These are phyloP conservation scores for Dioscorea alata DNA, from an alignment of 106 monocot species.

Conservation along the genomic window DNA sequence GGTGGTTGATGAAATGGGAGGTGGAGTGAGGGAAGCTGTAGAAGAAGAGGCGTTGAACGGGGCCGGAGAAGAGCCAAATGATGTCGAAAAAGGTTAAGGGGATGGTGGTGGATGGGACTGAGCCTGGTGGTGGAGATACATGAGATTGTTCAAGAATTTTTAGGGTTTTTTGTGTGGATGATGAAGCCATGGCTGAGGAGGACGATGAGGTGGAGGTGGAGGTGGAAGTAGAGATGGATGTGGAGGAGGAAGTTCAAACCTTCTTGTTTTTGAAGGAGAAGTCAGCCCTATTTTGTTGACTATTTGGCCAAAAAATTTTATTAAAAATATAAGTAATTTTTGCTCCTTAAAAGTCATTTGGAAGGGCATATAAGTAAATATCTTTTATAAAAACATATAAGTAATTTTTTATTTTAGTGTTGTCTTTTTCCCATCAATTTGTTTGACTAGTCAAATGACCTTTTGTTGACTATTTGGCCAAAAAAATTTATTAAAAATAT, in stretches of 20 bases:
- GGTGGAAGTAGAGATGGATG: neutral
- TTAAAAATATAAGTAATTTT: too few species aligned
- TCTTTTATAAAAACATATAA: too few species aligned
- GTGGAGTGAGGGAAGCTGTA: constrained; percentile 22
- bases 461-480: too few species aligned
- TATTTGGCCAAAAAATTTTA: too few species aligned
- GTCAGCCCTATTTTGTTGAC: too few species aligned
- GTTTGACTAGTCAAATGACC: too few species aligned
- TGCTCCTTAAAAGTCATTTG: too few species aligned
- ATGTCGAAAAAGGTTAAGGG: constrained; percentile 38
- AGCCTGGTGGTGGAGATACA: neutral
- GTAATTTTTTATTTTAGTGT: too few species aligned
- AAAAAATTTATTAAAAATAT: too few species aligned
- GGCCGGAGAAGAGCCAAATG: constrained; percentile 8
- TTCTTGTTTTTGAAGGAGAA: too few species aligned
- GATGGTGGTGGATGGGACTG: neutral
- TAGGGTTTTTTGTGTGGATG: neutral
- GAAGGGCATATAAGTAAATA: too few species aligned
- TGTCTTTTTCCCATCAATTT: too few species aligned
- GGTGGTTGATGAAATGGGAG: constrained; percentile 16
- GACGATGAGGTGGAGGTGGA: neutral
- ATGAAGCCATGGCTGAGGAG: neutral
- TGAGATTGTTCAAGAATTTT: neutral
- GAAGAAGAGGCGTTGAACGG: constrained; percentile 56
- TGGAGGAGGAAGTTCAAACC: neutral